Evolutionary conservation across 2,329 filamentous ascomycete genomes (phyloP).

Genomic region (Beauveria sp.): DNA sequence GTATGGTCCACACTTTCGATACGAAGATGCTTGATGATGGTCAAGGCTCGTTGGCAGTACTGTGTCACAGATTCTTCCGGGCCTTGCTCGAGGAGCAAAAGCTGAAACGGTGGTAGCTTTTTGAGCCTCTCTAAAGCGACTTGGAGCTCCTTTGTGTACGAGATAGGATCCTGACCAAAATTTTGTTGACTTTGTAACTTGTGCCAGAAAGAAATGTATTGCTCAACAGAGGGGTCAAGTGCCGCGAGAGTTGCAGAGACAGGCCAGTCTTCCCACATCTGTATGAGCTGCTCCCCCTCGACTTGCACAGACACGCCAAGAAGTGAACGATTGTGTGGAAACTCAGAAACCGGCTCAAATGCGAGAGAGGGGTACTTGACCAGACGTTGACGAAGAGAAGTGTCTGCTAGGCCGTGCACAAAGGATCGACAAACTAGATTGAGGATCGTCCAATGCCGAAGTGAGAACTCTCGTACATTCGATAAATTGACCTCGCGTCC

Average conservation of each 20-base stretch:
- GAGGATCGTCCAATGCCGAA: constrained; percentile 40
- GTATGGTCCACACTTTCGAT: constrained; percentile 23
- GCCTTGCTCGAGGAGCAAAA: constrained; percentile 46
- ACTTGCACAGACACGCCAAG: constrained; percentile 45
- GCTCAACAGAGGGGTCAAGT: constrained; percentile 23
- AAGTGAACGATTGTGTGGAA: constrained; percentile 38
- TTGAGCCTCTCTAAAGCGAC: constrained; percentile 40
- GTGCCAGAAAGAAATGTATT: constrained; percentile 38
- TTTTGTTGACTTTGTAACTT: constrained; percentile 30
- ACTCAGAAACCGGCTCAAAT: constrained; percentile 21
- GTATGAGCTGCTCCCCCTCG: constrained; percentile 48
- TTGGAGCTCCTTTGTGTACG: constrained; percentile 47
- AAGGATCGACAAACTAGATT: constrained; percentile 47
- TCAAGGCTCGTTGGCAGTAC: constrained; percentile 39
- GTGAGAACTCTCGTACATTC: constrained; percentile 35
- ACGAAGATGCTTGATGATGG: constrained; percentile 28
- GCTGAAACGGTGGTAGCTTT: constrained; percentile 43
- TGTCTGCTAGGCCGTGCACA: constrained; percentile 44
- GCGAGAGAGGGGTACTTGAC: constrained; percentile 39
- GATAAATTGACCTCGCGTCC: constrained; percentile 44
- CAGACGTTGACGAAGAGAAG: constrained; percentile 37
- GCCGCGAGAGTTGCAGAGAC: constrained; percentile 13
- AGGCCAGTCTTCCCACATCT: constrained; percentile 34
- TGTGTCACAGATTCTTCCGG: constrained; percentile 42
- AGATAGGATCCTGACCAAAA: constrained; percentile 39